These are phyloP conservation scores for Auriscalpium orientale DNA, from an alignment of 768 basidiomycete genomes.

Conservation along the genomic window DNA sequence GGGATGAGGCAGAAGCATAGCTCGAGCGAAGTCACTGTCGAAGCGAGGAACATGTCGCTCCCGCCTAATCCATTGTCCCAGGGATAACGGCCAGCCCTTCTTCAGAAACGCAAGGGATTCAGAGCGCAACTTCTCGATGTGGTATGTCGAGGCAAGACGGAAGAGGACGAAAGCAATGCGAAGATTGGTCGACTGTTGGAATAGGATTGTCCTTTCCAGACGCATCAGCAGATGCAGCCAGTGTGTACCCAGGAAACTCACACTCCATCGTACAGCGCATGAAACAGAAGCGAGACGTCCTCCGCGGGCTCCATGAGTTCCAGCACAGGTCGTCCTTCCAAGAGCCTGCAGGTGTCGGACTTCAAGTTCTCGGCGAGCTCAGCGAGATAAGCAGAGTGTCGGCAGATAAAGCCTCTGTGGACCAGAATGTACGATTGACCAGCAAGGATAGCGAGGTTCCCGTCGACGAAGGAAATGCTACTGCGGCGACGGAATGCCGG, in stretches of 20 bases:
- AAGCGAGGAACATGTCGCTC: constrained; percentile 48
- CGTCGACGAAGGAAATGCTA: constrained; percentile 59
- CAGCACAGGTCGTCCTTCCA: constrained; percentile 55
- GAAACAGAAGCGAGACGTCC: constrained; percentile 51
- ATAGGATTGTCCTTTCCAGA: constrained; percentile 9
- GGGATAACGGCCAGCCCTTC: constrained; percentile 51
- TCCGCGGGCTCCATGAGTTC: constrained; percentile 46
- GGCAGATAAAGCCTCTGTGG: constrained; percentile 55
- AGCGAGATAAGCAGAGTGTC: constrained; percentile 50
- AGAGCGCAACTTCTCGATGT: constrained; percentile 47
- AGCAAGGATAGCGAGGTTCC: constrained; percentile 58
- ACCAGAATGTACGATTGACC: constrained; percentile 57
- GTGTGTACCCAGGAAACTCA: constrained; percentile 28
- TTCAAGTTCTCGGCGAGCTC: constrained; percentile 29
- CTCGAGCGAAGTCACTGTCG: constrained; percentile 49
- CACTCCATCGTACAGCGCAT: constrained; percentile 67
- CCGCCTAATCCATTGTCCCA: constrained; percentile 58
- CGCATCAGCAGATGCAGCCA: not conserved
- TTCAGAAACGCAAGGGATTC: constrained; percentile 49
- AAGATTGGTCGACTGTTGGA: constrained; percentile 44
- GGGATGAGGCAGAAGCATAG: constrained; percentile 52
- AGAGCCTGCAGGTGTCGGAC: constrained; percentile 12
- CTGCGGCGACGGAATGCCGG: constrained; percentile 30
- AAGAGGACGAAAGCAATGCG: constrained; percentile 47
- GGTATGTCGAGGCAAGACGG: constrained; percentile 56